Conservation (phyloP, 495 filamentous ascomycete genomes). For the Elasticomyces elasticus region DNA sequence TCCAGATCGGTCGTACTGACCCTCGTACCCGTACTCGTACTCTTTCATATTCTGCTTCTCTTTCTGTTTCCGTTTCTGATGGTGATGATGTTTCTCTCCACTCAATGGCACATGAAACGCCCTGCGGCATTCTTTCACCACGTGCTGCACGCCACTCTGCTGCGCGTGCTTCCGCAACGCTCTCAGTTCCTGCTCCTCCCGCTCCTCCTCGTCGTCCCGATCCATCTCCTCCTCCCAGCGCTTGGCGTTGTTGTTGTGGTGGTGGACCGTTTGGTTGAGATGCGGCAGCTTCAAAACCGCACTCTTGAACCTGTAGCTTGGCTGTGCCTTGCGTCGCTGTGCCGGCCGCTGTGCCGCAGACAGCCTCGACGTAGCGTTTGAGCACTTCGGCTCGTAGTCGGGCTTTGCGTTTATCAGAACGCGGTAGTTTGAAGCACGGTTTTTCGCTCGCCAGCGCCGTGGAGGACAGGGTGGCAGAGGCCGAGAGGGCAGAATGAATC, state of each 20-base stretch:
- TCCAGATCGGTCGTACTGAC: conserved; percentile 18
- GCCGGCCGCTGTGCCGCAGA: conserved; percentile 29
- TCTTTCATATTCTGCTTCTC: conserved; percentile 6
- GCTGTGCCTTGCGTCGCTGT: conserved; percentile 23
- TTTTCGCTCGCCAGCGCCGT: conserved; percentile 37
- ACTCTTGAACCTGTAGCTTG: conserved; percentile 35
- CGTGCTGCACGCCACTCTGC: conserved; percentile 7
- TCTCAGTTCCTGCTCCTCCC: conserved; percentile 11
- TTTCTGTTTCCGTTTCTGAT: conserved; percentile 9
- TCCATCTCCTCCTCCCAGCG: conserved; percentile 21
- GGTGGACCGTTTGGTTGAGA: conserved; percentile 31
- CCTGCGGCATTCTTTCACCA: conserved; percentile 4
- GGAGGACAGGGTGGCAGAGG: conserved; percentile 35
- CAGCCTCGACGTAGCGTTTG: conserved; percentile 36
- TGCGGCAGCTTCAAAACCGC: conserved; percentile 40
- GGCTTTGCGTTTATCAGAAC: conserved; percentile 38
- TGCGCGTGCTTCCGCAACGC: conserved; percentile 6
- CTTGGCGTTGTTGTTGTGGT: conserved; percentile 22
- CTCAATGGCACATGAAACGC: conserved; percentile 15
- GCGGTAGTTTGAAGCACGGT: conserved; percentile 41
- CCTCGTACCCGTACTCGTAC: conserved; percentile 13
- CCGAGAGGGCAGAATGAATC: conserved; percentile 40
- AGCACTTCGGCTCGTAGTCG: conserved; percentile 34
- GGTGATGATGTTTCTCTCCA: conserved; percentile 22
- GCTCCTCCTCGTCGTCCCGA: conserved; percentile 19